Conservation (phyloP, 1,284 basidiomycete species). For the Baeospora myosura region DNA sequence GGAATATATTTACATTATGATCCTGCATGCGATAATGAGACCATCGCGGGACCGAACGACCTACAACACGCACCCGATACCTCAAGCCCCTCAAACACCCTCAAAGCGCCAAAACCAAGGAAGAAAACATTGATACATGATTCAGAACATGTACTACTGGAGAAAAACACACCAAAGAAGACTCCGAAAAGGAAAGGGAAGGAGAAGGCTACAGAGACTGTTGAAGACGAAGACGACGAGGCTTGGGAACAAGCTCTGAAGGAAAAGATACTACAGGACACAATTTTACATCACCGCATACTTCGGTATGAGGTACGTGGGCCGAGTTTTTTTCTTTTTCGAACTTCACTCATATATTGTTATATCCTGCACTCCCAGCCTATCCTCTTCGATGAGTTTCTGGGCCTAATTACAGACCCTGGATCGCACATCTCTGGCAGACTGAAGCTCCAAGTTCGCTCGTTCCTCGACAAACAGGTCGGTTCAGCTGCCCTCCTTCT, state of each 20-base stretch:
- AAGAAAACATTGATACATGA: no score
- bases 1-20: slow-evolving; percentile 32
- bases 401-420: slow-evolving; percentile 26
- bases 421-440: slow-evolving; percentile 24
- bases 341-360: background rate
- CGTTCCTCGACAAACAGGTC: slow-evolving; percentile 56
- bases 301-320: slow-evolving; percentile 61
- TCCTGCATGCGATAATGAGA: slow-evolving; percentile 16
- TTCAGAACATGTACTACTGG: background rate
- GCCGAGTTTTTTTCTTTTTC: slow-evolving; percentile 7
- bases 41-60: no score
- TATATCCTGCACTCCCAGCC: slow-evolving; percentile 34
- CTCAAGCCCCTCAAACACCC: background rate
- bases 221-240: slow-evolving; percentile 23
- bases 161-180: slow-evolving; percentile 7
- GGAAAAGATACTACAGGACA: slow-evolving; percentile 37
- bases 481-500: slow-evolving; percentile 5
- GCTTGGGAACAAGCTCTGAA: slow-evolving; percentile 34
- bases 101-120: background rate
- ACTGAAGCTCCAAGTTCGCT: slow-evolving; percentile 35
- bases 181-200: slow-evolving; percentile 10
- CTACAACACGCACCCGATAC: no score
- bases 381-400: slow-evolving; percentile 49
- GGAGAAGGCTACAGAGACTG: slow-evolving; percentile 15
- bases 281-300: slow-evolving; percentile 43